Evolutionary conservation across 495 filamentous ascomycete genomes (phyloP).

Genomic region (Filosporella fistucella): DNA sequence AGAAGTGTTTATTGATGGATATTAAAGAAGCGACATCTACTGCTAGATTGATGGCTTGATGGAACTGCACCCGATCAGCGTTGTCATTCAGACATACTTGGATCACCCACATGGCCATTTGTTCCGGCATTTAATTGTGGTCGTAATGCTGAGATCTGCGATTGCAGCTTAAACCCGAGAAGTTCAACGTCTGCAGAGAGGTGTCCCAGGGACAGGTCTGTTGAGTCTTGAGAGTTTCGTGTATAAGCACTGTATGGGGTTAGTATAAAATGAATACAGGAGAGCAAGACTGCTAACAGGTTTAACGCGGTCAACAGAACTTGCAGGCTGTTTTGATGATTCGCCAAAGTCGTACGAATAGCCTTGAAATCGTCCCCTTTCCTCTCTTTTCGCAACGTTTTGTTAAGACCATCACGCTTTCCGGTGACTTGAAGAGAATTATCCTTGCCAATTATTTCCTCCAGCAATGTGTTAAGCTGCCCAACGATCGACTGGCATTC

Average conservation of each 20-base stretch:
- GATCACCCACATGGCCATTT: background rate
- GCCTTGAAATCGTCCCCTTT: background rate
- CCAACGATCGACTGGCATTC: background rate
- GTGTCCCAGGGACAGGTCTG: background rate
- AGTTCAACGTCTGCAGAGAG: background rate
- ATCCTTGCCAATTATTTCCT: background rate
- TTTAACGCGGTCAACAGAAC: background rate
- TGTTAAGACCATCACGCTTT: background rate
- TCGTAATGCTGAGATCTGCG: background rate
- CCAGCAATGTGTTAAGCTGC: background rate
- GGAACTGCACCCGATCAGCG: background rate
- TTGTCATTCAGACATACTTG: background rate
- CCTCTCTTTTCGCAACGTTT: background rate
- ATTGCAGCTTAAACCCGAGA: background rate
- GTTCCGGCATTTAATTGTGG: background rate
- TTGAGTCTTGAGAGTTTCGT: background rate
- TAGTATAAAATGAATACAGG: background rate
- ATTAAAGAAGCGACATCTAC: background rate
- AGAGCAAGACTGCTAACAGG: background rate
- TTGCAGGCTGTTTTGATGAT: background rate
- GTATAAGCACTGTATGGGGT: background rate
- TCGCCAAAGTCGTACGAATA: background rate
- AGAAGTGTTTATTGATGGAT: constrained; percentile 5
- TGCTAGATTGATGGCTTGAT: background rate
- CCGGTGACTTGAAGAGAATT: background rate